These are phyloP conservation scores for Beta macrorhiza DNA, from an alignment of 179 eudicot genomes.

Conservation along the genomic window DNA sequence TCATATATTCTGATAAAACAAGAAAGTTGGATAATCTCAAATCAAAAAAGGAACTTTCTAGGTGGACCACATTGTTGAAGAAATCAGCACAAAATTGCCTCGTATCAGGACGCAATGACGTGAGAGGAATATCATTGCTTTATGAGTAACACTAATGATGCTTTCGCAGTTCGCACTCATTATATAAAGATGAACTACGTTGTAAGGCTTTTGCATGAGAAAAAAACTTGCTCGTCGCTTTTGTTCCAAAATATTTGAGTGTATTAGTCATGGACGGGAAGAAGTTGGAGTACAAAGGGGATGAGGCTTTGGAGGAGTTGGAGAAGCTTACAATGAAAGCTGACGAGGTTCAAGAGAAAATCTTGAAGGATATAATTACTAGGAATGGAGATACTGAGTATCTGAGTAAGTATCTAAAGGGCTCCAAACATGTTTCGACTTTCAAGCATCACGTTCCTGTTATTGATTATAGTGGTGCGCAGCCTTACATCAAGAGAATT, in stretches of 20 bases:
- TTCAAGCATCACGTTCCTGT: conserved; percentile 59
- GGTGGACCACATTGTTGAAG: conserved; percentile 20
- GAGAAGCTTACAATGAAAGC: conserved; percentile 55
- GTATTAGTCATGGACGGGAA: conserved; percentile 54
- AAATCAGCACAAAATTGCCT: conserved; percentile 21
- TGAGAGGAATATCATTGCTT: conserved; percentile 4
- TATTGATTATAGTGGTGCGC: conserved; percentile 48
- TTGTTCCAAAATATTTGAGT: neutral
- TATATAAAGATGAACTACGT: conserved; percentile 27
- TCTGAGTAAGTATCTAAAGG: conserved; percentile 45
- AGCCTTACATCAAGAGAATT: conserved; percentile 64
- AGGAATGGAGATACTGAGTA: conserved; percentile 59
- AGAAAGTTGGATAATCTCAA: conserved; percentile 13
- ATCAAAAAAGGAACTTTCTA: conserved; percentile 26
- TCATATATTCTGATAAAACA: conserved; percentile 21
- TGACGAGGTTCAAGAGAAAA: conserved; percentile 56
- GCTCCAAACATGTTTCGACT: conserved; percentile 38
- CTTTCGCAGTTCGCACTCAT: neutral
- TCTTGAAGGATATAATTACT: conserved; percentile 49
- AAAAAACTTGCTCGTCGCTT: neutral
- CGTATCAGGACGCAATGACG: conserved; percentile 26
- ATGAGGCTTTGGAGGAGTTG: conserved; percentile 61
- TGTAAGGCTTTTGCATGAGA: conserved; percentile 25
- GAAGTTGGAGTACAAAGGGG: conserved; percentile 78
- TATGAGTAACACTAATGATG: no score